Base-by-base conservation (phyloP, 108 stramenopile species). In the Epipyxis sp. region DNA sequence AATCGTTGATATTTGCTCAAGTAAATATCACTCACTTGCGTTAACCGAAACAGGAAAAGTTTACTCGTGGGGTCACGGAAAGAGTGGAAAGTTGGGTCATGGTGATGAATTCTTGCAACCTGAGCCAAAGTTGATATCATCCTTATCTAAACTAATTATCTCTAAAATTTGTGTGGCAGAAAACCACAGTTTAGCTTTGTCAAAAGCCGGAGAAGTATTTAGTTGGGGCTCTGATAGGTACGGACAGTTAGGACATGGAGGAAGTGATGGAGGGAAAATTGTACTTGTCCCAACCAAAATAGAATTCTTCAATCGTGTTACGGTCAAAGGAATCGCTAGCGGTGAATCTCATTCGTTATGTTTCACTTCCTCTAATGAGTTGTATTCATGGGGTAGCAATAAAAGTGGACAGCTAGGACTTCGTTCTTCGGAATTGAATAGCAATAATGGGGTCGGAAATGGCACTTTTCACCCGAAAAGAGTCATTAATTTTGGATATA, bases 371-470 rank as follows among this genome's bases (percentile, higher is more conserved):
- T 20, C 65, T 13, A 37, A 37, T 37, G 65, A 40, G 39, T 20
- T 68, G 40, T 68, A 68, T 37, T 37, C 65, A 20, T 68, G 65
- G 65, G 65, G 65, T 40, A 20, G 65, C 65, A 68, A 68, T 68
- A 13, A 25, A 41, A 20, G 40, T 13, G 65, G 54, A 25, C 54
- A 57, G 65, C 54, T 57, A 25, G 54, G 54, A 25, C 54, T 57
- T 16, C 16, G 25, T 16, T 16, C 25, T 25, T 16, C 20, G 20
- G 54, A 57, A 57, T 16, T 57, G 20, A 20, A 16, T 25, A 57
- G 20, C 20, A 25, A 25, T 25, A 57, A 57, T 25, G 54, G 54
- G 25, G 25, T 20, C 54, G 54, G 54, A 16, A 57, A 57, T 25
- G 54, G 54, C 54, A 57, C 16, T 25, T 16, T 16, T 20, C 20